Conservation (phyloP, 2,329 filamentous ascomycete species). For the Penicillium sp. region DNA sequence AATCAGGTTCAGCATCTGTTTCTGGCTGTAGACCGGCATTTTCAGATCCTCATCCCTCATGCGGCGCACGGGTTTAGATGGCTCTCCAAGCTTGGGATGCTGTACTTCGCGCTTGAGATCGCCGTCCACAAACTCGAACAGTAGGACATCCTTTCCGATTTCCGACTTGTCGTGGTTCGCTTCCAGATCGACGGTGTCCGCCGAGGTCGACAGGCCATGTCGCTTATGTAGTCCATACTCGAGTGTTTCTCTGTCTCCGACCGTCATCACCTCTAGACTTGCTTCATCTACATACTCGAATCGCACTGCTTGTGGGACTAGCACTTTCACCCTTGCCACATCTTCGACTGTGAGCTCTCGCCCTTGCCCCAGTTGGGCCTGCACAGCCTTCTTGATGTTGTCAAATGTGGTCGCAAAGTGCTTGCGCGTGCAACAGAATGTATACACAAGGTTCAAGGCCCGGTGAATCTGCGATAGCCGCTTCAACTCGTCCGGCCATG, state of each 20-base stretch:
- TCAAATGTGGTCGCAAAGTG: constrained; percentile 88
- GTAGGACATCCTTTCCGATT: constrained; percentile 60
- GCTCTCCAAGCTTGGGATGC: constrained; percentile 67
- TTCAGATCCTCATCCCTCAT: constrained; percentile 74
- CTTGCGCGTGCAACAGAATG: constrained; percentile 89
- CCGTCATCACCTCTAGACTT: constrained; percentile 72
- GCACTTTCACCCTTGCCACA: constrained; percentile 71
- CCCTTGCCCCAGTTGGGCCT: constrained; percentile 64
- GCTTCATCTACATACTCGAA: constrained; percentile 84
- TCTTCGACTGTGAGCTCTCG: constrained; percentile 66
- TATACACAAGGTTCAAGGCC: constrained; percentile 87
- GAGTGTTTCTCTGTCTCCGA: constrained; percentile 52
- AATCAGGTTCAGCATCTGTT: constrained; percentile 83
- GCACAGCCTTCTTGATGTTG: constrained; percentile 77
- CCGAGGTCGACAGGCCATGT: constrained; percentile 33
- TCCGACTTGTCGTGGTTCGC: constrained; percentile 38
- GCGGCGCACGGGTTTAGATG: constrained; percentile 61
- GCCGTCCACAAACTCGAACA: constrained; percentile 89
- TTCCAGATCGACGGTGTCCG: constrained; percentile 19
- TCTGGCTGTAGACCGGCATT: constrained; percentile 89
- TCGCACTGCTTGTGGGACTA: constrained; percentile 71
- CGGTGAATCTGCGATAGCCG: constrained; percentile 69
- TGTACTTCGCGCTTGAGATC: constrained; percentile 78
- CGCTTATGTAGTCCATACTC: constrained; percentile 55
- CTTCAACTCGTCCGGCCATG: constrained; percentile 73